A percentile compares a stretch with the other conserved stretches of the same genome.
Evolutionary conservation across 768 basidiomycete species (phyloP).

Genomic region (Leccinellum rugosiceps): DNA sequence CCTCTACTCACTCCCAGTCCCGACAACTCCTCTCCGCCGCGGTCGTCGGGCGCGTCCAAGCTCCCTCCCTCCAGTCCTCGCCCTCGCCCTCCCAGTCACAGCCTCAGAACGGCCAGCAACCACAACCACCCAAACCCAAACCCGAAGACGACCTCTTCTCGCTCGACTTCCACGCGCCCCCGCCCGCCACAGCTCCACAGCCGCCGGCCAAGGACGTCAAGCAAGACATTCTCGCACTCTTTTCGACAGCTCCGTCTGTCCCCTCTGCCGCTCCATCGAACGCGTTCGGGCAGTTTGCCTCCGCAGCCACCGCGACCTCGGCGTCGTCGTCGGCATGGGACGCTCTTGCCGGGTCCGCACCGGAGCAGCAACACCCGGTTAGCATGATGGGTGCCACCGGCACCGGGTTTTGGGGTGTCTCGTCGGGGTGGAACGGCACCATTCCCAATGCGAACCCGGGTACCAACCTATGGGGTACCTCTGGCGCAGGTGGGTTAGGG

Average conservation of each 20-base stretch:
- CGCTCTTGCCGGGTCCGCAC: background rate
- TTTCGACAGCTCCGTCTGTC: conserved; percentile 31
- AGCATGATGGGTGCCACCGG: conserved; percentile 49
- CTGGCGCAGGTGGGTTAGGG: background rate
- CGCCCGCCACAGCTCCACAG: conserved; percentile 27
- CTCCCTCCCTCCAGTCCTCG: background rate
- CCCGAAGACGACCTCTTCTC: conserved; percentile 71
- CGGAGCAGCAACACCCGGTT: conserved; percentile 28
- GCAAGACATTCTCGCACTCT: conserved; percentile 82
- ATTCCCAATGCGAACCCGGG: conserved; percentile 24
- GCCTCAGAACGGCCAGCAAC: conserved; percentile 14
- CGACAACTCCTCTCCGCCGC: conserved; percentile 30
- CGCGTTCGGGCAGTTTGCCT: conserved; percentile 23
- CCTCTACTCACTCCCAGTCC: conserved; percentile 19
- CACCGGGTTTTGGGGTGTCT: conserved; percentile 59
- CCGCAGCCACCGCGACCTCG: background rate
- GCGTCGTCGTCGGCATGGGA: conserved; percentile 25
- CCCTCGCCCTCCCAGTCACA: conserved; percentile 1
- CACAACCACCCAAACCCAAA: conserved; percentile 25
- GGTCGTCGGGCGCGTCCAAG: conserved; percentile 36
- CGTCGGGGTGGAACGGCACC: conserved; percentile 52
- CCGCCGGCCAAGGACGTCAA: conserved; percentile 69
- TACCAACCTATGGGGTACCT: conserved; percentile 35
- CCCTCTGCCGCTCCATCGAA: conserved; percentile 19
- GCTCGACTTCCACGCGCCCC: conserved; percentile 77